These are phyloP conservation scores for Ogataea methylovora DNA, from an alignment of 805 yeast genomes.

Conservation along the genomic window DNA sequence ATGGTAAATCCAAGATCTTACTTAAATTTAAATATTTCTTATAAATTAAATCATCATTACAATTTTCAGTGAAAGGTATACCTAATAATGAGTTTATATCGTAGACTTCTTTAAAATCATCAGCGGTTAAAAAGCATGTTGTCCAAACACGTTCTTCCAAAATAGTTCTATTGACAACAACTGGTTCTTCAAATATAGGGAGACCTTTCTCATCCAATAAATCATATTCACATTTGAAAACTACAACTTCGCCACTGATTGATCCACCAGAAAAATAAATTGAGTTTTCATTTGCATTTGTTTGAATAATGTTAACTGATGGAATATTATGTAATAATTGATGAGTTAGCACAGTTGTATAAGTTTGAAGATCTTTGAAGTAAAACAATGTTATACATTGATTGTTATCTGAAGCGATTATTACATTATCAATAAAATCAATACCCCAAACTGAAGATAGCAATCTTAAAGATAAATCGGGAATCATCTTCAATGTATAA, in stretches of 20 bases:
- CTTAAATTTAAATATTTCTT: conserved; percentile 33
- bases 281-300: conserved; percentile 7
- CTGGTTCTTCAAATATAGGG: conserved; percentile 2
- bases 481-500: too few species aligned
- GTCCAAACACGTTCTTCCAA: conserved; percentile 52
- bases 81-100: conserved; percentile 42
- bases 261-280: conserved; percentile 33
- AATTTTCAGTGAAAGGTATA: conserved; percentile 29
- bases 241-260: conserved; percentile 34
- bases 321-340: conserved; percentile 50
- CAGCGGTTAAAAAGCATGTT: conserved; percentile 28
- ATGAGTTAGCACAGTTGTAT: conserved; percentile 27
- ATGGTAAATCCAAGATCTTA: conserved; percentile 27
- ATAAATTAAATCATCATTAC: conserved; percentile 11
- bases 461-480: too few species aligned
- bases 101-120: conserved; percentile 41
- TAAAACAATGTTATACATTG: conserved; percentile 36
- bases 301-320: conserved; percentile 32
- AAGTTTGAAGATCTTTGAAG: conserved; percentile 15
- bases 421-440: conserved; percentile 33
- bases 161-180: conserved; percentile 21
- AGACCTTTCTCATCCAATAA: conserved; percentile 21
- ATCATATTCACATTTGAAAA: conserved; percentile 23
- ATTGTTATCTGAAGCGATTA: conserved; percentile 50
- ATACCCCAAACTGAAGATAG: conserved; percentile 65